Evolutionary conservation across 371 early-diverging fungal genomes (phyloP).

Genomic region (Chytridium lagenaria): DNA sequence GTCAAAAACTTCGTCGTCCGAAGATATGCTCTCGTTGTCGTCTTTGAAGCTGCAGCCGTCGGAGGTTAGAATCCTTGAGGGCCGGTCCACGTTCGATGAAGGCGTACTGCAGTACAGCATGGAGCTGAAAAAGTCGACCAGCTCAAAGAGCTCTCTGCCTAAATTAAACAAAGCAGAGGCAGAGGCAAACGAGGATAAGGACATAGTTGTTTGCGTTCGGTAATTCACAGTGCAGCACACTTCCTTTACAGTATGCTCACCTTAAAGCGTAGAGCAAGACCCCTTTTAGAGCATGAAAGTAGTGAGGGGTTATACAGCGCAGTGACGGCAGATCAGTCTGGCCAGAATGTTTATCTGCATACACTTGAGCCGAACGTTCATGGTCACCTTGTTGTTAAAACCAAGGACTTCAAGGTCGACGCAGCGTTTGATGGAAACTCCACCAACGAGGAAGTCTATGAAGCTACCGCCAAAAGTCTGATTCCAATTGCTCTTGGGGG

Average conservation of each 20-base stretch:
- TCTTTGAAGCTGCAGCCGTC: constrained; percentile 9
- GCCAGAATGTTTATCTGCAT: constrained; percentile 15
- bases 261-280: not conserved
- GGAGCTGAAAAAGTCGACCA: not conserved
- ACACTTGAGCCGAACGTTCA: constrained; percentile 17
- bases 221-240: not conserved
- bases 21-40: too few species aligned
- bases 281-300: not conserved
- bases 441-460: constrained; percentile 52
- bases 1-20: too few species aligned
- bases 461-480: constrained; percentile 36
- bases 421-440: constrained; percentile 41
- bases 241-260: not conserved
- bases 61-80: not conserved
- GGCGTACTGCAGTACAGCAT: not conserved
- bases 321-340: not conserved
- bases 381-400: constrained; percentile 14
- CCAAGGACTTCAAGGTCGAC: constrained; percentile 46
- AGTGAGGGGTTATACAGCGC: not conserved
- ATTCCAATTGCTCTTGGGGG: constrained; percentile 34
- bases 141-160: not conserved
- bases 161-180: not conserved
- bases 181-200: not conserved
- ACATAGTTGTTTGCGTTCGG: constrained; percentile 8
- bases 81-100: not conserved